phyloP scores from a whole-genome alignment of 1,284 basidiomycete genomes.

The Mycena sp. region DNA sequence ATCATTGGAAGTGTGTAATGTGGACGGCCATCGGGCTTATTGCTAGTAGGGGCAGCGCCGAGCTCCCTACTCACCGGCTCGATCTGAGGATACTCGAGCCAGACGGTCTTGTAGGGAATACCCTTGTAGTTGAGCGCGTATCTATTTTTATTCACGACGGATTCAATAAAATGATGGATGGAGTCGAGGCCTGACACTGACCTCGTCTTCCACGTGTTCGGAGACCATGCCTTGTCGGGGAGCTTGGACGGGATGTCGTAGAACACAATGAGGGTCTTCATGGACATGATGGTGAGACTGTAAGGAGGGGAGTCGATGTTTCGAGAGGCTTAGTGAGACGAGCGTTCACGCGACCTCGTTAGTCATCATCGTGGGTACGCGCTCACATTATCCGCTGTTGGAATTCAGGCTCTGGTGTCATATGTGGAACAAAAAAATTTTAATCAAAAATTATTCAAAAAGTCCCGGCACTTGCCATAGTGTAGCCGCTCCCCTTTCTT shows the following conservation, averaged over 20 bases:
- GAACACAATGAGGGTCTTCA: background rate
- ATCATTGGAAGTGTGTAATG: constrained; percentile 44
- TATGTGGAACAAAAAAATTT: no score
- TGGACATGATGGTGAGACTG: no score
- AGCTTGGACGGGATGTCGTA: background rate
- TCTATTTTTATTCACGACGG: constrained; percentile 29
- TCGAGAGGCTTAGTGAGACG: no score
- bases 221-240: background rate
- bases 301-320: no score
- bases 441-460: no score
- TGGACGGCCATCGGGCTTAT: constrained; percentile 35
- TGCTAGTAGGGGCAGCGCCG: constrained; percentile 42
- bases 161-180: background rate
- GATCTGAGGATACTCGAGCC: constrained; percentile 53
- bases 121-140: constrained; percentile 53
- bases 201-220: background rate
- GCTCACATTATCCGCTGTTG: no score
- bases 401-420: no score
- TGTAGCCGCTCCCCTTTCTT: no score
- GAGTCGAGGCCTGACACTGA: background rate
- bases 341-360: no score
- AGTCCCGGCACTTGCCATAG: no score
- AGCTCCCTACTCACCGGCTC: constrained; percentile 41
- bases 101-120: constrained; percentile 50
- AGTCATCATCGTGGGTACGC: no score